These are phyloP conservation scores for Apiotrichum laibachii DNA, from an alignment of 1,284 basidiomycete genomes.

Conservation along the genomic window DNA sequence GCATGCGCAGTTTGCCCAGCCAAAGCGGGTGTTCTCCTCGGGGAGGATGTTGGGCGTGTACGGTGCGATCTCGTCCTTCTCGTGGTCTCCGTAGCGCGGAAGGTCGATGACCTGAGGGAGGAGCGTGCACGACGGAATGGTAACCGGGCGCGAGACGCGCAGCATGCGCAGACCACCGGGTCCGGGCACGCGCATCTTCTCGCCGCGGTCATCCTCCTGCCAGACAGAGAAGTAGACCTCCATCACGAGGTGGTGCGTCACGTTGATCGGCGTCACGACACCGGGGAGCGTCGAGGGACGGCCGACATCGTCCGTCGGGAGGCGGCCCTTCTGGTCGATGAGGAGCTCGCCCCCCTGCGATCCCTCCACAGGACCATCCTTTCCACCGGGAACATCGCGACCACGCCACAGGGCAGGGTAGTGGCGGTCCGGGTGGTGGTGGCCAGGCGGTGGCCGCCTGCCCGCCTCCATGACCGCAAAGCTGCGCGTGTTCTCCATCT, in stretches of 20 bases:
- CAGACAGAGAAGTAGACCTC: conserved; percentile 39
- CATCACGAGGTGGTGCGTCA: conserved; percentile 32
- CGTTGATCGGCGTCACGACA: conserved; percentile 37
- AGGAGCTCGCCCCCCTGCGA: conserved; percentile 4
- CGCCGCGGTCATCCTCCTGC: conserved; percentile 27
- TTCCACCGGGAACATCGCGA: conserved; percentile 14
- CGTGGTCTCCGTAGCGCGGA: conserved; percentile 16
- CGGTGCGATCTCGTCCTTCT: conserved; percentile 6
- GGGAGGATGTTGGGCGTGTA: not conserved
- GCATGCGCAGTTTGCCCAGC: conserved; percentile 33
- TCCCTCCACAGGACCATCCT: conserved; percentile 3
- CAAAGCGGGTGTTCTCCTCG: conserved; percentile 1
- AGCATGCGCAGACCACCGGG: conserved; percentile 33
- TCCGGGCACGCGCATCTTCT: conserved; percentile 15
- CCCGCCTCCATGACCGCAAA: conserved; percentile 23
- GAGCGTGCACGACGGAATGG: conserved; percentile 28
- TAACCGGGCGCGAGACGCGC: conserved; percentile 27
- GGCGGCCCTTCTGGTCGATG: conserved; percentile 17
- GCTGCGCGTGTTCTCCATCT: conserved; percentile 11
- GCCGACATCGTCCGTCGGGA: conserved; percentile 26
- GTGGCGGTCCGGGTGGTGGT: conserved; percentile 9
- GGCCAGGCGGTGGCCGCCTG: conserved; percentile 17
- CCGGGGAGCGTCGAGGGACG: conserved; percentile 28
- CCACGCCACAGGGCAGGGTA: conserved; percentile 27
- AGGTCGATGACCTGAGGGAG: conserved; percentile 16